phyloP scores from a whole-genome alignment of 441 rosid genomes.

The Rhodomyrtus psidioides region DNA sequence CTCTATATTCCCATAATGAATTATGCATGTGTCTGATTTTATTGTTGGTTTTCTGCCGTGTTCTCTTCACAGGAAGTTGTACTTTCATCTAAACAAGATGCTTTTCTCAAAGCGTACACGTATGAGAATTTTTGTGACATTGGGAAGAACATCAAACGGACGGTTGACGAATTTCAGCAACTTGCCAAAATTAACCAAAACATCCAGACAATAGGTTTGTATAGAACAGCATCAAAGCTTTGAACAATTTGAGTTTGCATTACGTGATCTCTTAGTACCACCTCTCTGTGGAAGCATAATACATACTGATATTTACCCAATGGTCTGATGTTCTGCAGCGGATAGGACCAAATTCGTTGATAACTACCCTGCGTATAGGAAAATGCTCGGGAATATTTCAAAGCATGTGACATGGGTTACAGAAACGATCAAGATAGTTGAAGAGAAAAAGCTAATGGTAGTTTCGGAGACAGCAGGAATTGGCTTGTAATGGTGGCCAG shows the following conservation, averaged over 20 bases:
- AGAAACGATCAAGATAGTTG: constrained; percentile 94
- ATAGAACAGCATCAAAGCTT: constrained; percentile 4
- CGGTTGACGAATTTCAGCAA: constrained; percentile 99
- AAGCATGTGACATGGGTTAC: constrained; percentile 97
- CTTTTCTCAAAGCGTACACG: constrained; percentile 83
- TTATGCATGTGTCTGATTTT: not conserved
- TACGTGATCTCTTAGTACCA: not conserved
- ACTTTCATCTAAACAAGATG: constrained; percentile 89
- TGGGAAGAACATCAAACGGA: constrained; percentile 88
- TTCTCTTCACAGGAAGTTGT: constrained; percentile 68
- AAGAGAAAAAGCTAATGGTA: constrained; percentile 83
- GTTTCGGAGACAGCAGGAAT: constrained; percentile 88
- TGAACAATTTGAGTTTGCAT: not conserved
- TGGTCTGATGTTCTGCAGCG: constrained; percentile 48
- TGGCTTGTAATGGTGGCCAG: constrained; percentile 97
- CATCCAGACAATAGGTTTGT: constrained; percentile 85
- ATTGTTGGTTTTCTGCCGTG: not conserved
- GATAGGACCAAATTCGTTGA: constrained; percentile 99
- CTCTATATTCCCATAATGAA: not conserved
- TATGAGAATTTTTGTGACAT: constrained; percentile 96
- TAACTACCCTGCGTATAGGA: constrained; percentile 86
- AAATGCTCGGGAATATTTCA: constrained; percentile 98
- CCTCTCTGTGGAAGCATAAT: not conserved
- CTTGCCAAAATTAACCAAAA: constrained; percentile 89
- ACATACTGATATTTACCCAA: not conserved